Evolutionary conservation across 2,329 filamentous ascomycete genomes (phyloP), one percentile per base, ranked within the genome.

Genomic region (Nemania diffusa): DNA sequence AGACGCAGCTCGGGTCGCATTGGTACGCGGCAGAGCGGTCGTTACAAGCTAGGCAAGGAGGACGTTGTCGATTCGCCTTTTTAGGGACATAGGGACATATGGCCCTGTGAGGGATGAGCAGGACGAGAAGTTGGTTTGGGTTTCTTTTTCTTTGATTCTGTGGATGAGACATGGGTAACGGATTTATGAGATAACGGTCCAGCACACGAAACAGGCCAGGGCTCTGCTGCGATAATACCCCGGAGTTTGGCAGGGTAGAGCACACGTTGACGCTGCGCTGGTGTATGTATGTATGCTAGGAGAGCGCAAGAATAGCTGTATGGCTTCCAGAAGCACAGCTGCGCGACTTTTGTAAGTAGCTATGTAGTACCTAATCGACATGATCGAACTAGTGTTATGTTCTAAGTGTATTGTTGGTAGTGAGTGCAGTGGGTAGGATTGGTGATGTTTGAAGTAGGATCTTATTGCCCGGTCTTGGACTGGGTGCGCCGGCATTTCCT

Each of bases 11-110:
- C 83, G 2, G 84, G 84, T 5, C 80, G 87, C 2, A 83, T 90
- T 55, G 83, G 84, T 1, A 87, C 81, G 0, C 80, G 79, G 44
- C 81, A 84, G 24, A 89, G 87, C 69, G 85, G 87, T 1, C 84
- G 90, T 24, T 92, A 92, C 76, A 93, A 93, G 81, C 83, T 97
- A 55, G 90, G 91, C 58, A 89, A 88, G 77, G 91, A 94, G 48
- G 93, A 97, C 64, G 90, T 97, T 73, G 95, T 98, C 26, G 91
- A 97, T 75, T 85, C 87, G 40, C 85, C 86, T 13, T 90, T 85
- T 73, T 90, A 78, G 77, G 20, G 37, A n/a, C n/a, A n/a, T n/a
- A n/a, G 51, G 20, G 46, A 11, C 6, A 40, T 6, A 13, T 13
- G 5, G 5, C 3, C 34, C 8, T 40, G 34, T 40, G 34, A 32